These are phyloP conservation scores for Boletus reticulatus DNA, from an alignment of 768 basidiomycete genomes.

Conservation along the genomic window DNA sequence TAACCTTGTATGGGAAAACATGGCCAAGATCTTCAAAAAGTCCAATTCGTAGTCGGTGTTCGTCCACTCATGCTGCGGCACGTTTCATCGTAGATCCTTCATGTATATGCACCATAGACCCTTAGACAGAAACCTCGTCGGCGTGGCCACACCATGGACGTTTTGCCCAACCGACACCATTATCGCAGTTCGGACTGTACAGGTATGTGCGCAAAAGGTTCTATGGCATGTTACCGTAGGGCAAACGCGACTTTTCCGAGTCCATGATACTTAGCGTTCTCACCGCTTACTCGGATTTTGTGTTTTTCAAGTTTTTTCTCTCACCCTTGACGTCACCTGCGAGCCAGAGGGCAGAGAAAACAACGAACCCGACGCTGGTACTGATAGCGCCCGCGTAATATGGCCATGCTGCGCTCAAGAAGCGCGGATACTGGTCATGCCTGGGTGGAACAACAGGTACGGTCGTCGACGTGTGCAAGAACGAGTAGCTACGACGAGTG, in stretches of 20 bases:
- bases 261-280: not conserved
- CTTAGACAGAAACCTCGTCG: constrained; percentile 11
- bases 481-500: constrained; percentile 55
- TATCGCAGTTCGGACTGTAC: constrained; percentile 7
- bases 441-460: constrained; percentile 90
- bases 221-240: constrained; percentile 6
- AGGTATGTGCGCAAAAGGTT: constrained; percentile 21
- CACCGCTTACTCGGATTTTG: constrained; percentile 28
- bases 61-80: not conserved
- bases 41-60: constrained; percentile 16
- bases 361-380: constrained; percentile 79
- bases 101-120: constrained; percentile 26
- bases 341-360: constrained; percentile 88
- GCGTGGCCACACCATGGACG: not conserved
- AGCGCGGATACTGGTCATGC: constrained; percentile 94
- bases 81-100: constrained; percentile 18
- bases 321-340: constrained; percentile 73
- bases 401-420: constrained; percentile 94
- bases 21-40: constrained; percentile 60
- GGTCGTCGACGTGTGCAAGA: constrained; percentile 67
- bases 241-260: constrained; percentile 7
- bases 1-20: constrained; percentile 84
- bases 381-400: constrained; percentile 92
- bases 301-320: constrained; percentile 44
- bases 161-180: not conserved